These are phyloP conservation scores for Pseudodiploospora longispora DNA, from an alignment of 2,329 filamentous ascomycete genomes.

Conservation along the genomic window DNA sequence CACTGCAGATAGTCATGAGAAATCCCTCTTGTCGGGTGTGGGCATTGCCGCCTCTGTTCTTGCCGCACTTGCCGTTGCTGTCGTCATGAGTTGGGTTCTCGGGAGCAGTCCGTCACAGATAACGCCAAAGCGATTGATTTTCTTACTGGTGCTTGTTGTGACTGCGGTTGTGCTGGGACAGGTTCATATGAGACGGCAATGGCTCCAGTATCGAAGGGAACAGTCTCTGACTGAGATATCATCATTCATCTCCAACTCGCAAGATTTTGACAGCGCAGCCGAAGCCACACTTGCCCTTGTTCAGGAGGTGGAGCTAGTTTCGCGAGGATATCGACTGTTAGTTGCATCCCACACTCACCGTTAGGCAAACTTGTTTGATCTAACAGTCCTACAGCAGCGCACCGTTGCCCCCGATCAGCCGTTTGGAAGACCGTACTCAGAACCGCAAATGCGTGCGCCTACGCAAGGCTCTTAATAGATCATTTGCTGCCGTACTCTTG, in stretches of 20 bases:
- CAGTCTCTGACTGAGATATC: conserved; percentile 64
- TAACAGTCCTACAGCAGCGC: conserved; percentile 55
- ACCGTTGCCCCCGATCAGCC: conserved; percentile 83
- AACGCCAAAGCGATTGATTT: conserved; percentile 47
- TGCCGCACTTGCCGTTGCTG: conserved; percentile 56
- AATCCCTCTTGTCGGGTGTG: conserved; percentile 32
- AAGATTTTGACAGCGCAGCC: conserved; percentile 71
- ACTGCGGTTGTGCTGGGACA: conserved; percentile 52
- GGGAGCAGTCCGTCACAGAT: conserved; percentile 40
- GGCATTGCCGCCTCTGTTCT: conserved; percentile 40
- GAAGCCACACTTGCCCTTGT: conserved; percentile 73
- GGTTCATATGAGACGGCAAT: conserved; percentile 68
- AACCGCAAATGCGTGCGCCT: conserved; percentile 71
- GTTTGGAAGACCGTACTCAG: conserved; percentile 77
- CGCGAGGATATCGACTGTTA: conserved; percentile 78
- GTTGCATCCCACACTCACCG: conserved; percentile 19
- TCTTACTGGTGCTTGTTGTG: conserved; percentile 43
- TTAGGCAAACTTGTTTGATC: neutral
- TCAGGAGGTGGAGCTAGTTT: conserved; percentile 93
- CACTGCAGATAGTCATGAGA: conserved; percentile 11
- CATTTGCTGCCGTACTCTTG: conserved; percentile 61
- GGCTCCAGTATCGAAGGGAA: conserved; percentile 69
- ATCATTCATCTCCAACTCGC: conserved; percentile 62
- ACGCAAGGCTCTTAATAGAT: conserved; percentile 64
- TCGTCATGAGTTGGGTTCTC: conserved; percentile 64